Evolutionary conservation across 352 stramenopile species (phyloP).

Genomic region (Phytophthora hybrid): DNA sequence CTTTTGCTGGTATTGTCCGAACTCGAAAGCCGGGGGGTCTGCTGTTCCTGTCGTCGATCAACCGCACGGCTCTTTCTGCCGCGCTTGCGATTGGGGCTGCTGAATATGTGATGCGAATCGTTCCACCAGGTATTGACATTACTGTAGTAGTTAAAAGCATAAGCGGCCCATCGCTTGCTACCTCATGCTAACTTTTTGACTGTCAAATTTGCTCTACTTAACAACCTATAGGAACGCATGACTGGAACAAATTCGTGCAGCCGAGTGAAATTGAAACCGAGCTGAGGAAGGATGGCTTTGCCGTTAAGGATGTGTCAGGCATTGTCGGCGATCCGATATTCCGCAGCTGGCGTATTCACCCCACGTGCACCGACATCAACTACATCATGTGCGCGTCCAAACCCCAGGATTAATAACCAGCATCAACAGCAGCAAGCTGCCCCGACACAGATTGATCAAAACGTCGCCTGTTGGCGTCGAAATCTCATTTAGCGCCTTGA

Average conservation of each 20-base stretch:
- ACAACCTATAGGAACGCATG: constrained; percentile 64
- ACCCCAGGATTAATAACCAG: constrained; percentile 36
- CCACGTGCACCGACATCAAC: constrained; percentile 81
- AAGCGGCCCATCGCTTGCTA: not conserved
- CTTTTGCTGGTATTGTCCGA: not conserved
- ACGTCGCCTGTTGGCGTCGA: not conserved
- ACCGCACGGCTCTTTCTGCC: constrained; percentile 74
- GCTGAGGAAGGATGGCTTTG: constrained; percentile 67
- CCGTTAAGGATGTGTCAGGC: constrained; percentile 74
- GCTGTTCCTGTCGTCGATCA: constrained; percentile 89
- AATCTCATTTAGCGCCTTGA: constrained; percentile 1
- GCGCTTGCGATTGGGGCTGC: constrained; percentile 76
- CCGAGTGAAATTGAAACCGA: constrained; percentile 67
- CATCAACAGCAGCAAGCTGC: constrained; percentile 7
- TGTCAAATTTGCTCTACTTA: not conserved
- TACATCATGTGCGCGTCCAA: constrained; percentile 88
- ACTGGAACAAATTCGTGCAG: constrained; percentile 89
- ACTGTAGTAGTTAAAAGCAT: not conserved
- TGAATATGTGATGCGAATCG: constrained; percentile 78
- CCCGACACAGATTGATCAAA: not conserved
- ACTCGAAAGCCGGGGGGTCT: constrained; percentile 65
- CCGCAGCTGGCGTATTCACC: constrained; percentile 76
- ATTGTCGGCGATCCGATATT: constrained; percentile 84
- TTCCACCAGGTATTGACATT: constrained; percentile 61
- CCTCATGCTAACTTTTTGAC: too few relatives aligned